Conservation (phyloP, 208 protist species). For the Porcisia hertigi region DNA sequence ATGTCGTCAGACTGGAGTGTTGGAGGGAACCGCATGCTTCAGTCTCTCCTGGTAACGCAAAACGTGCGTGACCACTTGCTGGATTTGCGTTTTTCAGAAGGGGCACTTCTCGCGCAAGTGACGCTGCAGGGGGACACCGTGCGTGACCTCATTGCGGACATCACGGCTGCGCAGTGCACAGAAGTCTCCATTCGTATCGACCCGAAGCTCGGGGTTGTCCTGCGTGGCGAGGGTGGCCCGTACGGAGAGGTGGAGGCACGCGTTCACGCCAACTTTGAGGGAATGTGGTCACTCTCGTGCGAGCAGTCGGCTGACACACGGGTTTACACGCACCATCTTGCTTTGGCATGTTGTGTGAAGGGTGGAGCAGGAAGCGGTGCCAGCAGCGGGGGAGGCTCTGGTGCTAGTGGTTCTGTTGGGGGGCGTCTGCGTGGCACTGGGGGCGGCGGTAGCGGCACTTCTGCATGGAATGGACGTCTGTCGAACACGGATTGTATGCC, state of each 20-base stretch:
- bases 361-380: constrained; percentile 11
- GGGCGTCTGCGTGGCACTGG: constrained; percentile 3
- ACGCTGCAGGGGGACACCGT: constrained; percentile 56
- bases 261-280: constrained; percentile 44
- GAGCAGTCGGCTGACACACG: constrained; percentile 39
- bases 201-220: constrained; percentile 38
- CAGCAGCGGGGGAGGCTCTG: constrained; percentile 7
- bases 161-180: constrained; percentile 60
- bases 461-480: constrained; percentile 59
- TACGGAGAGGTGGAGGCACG: constrained; percentile 56
- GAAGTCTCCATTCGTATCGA: constrained; percentile 44
- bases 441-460: background rate
- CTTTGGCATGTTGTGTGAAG: constrained; percentile 55
- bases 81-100: constrained; percentile 68
- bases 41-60: constrained; percentile 65
- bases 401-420: constrained; percentile 2
- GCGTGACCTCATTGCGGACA: constrained; percentile 63
- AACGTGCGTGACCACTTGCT: constrained; percentile 58
- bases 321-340: constrained; percentile 70
- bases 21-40: constrained; percentile 38
- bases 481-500: constrained; percentile 29
- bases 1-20: background rate
- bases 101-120: constrained; percentile 41
- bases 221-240: constrained; percentile 57
- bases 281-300: constrained; percentile 35